Evolutionary conservation across 2,329 filamentous ascomycete species (phyloP).

Genomic region (Arachnomyces sp.): DNA sequence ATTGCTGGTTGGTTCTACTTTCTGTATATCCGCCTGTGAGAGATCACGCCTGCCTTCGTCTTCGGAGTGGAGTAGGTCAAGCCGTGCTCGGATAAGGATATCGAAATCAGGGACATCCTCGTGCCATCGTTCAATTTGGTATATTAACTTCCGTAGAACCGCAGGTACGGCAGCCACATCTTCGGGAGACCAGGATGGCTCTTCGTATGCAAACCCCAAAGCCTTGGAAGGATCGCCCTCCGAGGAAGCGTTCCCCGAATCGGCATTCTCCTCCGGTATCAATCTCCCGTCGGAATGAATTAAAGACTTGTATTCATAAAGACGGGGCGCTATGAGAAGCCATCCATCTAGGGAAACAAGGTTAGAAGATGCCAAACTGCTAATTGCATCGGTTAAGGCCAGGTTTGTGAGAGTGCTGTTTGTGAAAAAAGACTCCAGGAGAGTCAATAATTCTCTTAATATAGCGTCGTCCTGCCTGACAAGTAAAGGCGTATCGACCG

Average conservation of each 20-base stretch:
- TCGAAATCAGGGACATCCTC: constrained; percentile 62
- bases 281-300: constrained; percentile 13
- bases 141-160: constrained; percentile 52
- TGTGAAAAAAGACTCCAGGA: constrained; percentile 72
- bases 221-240: constrained; percentile 23
- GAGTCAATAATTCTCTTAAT: constrained; percentile 42
- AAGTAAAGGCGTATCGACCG: constrained; percentile 55
- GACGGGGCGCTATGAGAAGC: constrained; percentile 66
- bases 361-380: constrained; percentile 75
- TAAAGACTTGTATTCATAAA: constrained; percentile 43
- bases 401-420: constrained; percentile 91
- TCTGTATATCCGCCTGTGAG: constrained; percentile 14
- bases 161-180: constrained; percentile 40
- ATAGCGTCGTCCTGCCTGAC: constrained; percentile 57
- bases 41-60: constrained; percentile 15
- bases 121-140: constrained; percentile 56
- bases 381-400: constrained; percentile 71
- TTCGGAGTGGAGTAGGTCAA: constrained; percentile 29
- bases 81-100: constrained; percentile 56
- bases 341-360: constrained; percentile 84
- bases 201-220: constrained; percentile 31
- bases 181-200: constrained; percentile 42
- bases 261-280: constrained; percentile 33
- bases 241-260: constrained; percentile 26
- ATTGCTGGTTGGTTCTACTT: constrained; percentile 1